phyloP scores from a whole-genome alignment of 352 stramenopile species.

The Elongisporangium senticosum region DNA sequence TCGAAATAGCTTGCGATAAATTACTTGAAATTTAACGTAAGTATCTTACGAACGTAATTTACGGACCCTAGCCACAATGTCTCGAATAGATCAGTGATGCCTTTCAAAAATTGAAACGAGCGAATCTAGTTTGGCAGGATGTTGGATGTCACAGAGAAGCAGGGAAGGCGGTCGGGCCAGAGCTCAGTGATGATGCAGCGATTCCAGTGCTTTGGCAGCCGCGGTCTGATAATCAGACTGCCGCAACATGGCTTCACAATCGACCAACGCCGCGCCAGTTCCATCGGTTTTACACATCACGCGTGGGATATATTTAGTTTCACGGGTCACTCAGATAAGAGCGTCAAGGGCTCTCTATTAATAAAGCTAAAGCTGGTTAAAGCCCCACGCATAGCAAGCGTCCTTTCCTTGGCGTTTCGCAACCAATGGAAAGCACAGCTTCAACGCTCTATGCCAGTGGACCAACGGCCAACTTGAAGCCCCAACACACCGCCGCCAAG shows the following conservation, averaged over 20 bases:
- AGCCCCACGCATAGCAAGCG: not conserved
- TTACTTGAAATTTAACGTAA: not conserved
- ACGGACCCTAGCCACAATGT: not conserved
- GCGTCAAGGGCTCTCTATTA: not conserved
- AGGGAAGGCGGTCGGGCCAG: not conserved
- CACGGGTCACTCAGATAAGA: not conserved
- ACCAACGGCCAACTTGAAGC: not conserved
- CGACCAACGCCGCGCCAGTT: not conserved
- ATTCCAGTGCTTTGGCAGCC: not conserved
- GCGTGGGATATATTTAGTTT: not conserved
- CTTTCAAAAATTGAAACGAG: not conserved
- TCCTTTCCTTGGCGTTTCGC: not conserved
- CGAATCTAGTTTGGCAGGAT: not conserved
- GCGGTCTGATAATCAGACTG: not conserved
- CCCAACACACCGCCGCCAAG: not conserved
- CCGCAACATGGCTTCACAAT: not conserved
- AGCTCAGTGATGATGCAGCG: not conserved
- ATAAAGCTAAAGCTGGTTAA: not conserved
- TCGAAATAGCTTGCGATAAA: not conserved
- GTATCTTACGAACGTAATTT: not conserved
- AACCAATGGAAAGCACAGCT: not conserved
- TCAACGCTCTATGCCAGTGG: not conserved
- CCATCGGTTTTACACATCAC: not conserved
- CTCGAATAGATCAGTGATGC: not conserved
- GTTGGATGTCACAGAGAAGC: not conserved